Evolutionary conservation across 106 monocot genomes (phyloP).

Genomic region (Platanthera guangdongensis): DNA sequence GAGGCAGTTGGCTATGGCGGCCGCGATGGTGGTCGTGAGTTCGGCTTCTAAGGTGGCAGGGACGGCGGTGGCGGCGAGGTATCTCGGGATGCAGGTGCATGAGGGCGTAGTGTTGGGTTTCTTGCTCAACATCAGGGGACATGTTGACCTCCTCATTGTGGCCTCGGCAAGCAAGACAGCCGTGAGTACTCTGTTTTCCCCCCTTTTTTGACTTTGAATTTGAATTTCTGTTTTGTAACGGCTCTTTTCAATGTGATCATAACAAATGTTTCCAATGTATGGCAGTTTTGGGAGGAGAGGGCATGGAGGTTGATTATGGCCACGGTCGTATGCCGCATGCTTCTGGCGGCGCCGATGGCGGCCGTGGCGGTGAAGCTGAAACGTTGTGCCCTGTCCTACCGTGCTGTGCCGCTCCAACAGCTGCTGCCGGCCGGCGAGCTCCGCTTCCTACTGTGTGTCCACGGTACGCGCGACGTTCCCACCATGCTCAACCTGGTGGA

Average conservation of each 20-base stretch:
- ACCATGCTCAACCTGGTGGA: conserved; percentile 75
- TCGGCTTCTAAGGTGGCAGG: conserved; percentile 39
- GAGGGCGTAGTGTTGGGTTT: conserved; percentile 41
- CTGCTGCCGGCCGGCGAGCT: conserved; percentile 30
- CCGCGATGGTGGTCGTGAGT: conserved; percentile 13
- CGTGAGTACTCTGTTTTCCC: neutral
- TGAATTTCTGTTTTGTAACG: neutral
- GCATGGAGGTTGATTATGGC: conserved; percentile 24
- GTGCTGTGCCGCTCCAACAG: conserved; percentile 19
- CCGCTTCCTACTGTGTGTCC: conserved; percentile 69
- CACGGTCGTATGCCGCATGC: conserved; percentile 31
- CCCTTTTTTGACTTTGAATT: neutral
- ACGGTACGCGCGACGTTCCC: conserved; percentile 46
- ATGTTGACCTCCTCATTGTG: conserved; percentile 45
- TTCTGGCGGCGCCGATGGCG: conserved; percentile 38
- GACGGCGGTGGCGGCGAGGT: conserved; percentile 24
- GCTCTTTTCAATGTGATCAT: no score
- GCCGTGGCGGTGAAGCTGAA: conserved; percentile 25
- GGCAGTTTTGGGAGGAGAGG: conserved; percentile 21
- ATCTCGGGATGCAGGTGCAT: conserved; percentile 19
- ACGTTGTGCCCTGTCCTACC: conserved; percentile 18
- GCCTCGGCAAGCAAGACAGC: conserved; percentile 2
- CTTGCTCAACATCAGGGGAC: conserved; percentile 65
- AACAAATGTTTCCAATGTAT: no score
- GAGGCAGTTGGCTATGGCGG: neutral